Base-by-base conservation (phyloP, 495 filamentous ascomycete species). In the Hypoxylon rickii region DNA sequence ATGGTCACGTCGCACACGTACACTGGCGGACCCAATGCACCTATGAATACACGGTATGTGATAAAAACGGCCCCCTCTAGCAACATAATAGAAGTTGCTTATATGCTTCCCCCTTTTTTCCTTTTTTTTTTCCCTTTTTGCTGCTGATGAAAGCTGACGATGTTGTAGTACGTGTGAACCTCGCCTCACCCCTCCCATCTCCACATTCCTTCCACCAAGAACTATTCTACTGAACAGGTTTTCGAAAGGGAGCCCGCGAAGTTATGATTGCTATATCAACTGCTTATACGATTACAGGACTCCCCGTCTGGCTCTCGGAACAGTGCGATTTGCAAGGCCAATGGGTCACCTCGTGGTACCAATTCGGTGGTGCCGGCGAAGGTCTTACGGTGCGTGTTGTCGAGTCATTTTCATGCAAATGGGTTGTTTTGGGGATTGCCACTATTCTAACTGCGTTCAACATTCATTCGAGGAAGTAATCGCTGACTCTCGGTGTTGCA, bases 291-390 rank as follows among this genome's bases (percentile, higher is more conserved):
- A n/a, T n/a, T 19, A 1, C 44, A 60, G 56, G 58, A 12, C 58
- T 63, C 37, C 66, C 65, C 34, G 66, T 73, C 37, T 73, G 73
- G 71, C 58, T 73, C 19, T 68, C 66, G 2, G 73, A 73, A 58
- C 70, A 76, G 51, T 76, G 71, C 44, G 79, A 81, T 51, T 68
- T 80, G 12, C 73, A 76, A 49, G 75, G 72, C 18, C 58, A 48
- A 12, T 79, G 74, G 71, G 73, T 66, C 17, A 74, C 77, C 10
- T 50, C 68, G 3, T 85, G 80, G 78, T 79, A 79, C 65, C 20
- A 50, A 10, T 58, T 29, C 38, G 79, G 79, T 45, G 74, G 69
- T 16, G 69, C 70, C 1, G 75, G 75, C 39, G 82, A 84, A 21
- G 82, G 81, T 1, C 55, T 82, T 29, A 77, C 78, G n/a, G n/a